These are phyloP conservation scores for Tuber borchii DNA, from an alignment of 495 filamentous ascomycete genomes.

Conservation along the genomic window DNA sequence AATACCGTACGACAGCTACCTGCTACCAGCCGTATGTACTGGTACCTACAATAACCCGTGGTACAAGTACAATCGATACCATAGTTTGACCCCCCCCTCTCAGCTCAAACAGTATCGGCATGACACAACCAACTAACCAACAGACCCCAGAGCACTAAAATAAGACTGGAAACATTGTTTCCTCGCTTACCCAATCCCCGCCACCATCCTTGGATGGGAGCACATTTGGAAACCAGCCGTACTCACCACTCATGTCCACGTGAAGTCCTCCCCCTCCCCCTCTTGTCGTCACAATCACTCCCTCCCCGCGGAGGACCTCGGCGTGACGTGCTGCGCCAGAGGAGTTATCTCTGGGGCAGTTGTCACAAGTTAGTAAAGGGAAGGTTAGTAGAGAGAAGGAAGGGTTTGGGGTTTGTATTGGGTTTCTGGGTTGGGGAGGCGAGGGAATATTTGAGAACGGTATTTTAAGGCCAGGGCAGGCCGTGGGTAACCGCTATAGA, in stretches of 20 bases:
- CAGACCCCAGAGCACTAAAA: not conserved
- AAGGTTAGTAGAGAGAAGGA: not conserved
- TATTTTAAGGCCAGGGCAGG: not conserved
- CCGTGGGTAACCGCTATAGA: not conserved
- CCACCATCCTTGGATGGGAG: conserved; percentile 50
- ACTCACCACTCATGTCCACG: conserved; percentile 56
- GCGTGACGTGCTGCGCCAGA: conserved; percentile 66
- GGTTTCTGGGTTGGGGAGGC: not conserved
- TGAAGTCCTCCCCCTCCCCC: conserved; percentile 63
- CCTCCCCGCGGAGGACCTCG: conserved; percentile 58
- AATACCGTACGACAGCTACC: not conserved
- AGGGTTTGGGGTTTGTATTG: conserved; percentile 19
- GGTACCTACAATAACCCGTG: not conserved
- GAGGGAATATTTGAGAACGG: not conserved
- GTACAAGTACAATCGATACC: not conserved
- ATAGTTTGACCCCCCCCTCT: not conserved
- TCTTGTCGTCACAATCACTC: conserved; percentile 55
- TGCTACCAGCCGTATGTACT: too few species aligned
- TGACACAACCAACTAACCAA: not conserved
- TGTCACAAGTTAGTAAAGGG: conserved; percentile 16
- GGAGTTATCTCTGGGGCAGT: conserved; percentile 50
- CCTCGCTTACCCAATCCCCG: conserved; percentile 18
- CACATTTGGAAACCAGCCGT: conserved; percentile 68
- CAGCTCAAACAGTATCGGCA: not conserved
- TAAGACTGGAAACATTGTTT: conserved; percentile 4